phyloP scores from a whole-genome alignment of 164 flowering plant genomes.

The Sextonia rubra region DNA sequence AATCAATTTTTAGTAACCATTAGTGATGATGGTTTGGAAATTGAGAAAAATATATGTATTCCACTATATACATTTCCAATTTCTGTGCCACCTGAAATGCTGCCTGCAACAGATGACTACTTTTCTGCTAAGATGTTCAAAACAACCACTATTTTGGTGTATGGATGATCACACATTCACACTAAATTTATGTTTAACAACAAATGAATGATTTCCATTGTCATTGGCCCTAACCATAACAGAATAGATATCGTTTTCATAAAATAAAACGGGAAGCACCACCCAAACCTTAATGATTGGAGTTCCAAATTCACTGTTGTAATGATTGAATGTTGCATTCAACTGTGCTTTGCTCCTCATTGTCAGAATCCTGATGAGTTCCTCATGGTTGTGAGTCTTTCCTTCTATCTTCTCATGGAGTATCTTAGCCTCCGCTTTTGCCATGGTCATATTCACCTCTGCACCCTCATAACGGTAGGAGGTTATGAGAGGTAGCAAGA shows the following conservation, averaged over 20 bases:
- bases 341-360: conserved; percentile 85
- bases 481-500: conserved; percentile 59
- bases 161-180: too few species aligned
- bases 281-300: conserved; percentile 51
- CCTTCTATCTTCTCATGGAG: conserved; percentile 53
- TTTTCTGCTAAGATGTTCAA: too few species aligned
- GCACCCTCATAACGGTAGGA: conserved; percentile 62
- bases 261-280: background rate
- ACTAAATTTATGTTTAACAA: too few species aligned
- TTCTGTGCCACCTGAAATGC: too few species aligned
- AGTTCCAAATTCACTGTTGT: conserved; percentile 51
- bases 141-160: too few species aligned
- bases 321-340: conserved; percentile 66
- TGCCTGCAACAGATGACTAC: too few species aligned
- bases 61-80: too few species aligned
- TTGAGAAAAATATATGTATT: too few species aligned
- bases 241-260: background rate
- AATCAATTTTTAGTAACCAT: too few species aligned
- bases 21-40: too few species aligned
- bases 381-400: conserved; percentile 53
- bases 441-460: conserved; percentile 56
- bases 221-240: background rate
- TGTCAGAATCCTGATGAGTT: conserved; percentile 60
- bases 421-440: conserved; percentile 65
- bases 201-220: too few species aligned